phyloP scores from a whole-genome alignment of 129 eudicot genomes.

The Dittrichia graveolens region DNA sequence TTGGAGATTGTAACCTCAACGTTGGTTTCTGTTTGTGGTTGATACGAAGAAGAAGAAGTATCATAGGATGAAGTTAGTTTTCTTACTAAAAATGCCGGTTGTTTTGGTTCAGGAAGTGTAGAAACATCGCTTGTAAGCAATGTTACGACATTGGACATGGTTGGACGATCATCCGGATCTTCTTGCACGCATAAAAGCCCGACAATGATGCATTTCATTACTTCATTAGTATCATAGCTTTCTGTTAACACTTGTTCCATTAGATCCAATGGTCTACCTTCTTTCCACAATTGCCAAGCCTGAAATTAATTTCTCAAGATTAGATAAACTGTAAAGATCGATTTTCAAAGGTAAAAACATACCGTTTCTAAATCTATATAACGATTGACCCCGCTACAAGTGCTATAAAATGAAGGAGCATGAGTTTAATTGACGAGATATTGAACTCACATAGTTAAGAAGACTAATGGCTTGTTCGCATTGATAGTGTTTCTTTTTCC shows the following conservation, averaged over 20 bases:
- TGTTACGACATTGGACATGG: constrained; percentile 41
- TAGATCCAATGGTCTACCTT: constrained; percentile 41
- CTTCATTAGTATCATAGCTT: constrained; percentile 29
- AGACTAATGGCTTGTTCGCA: constrained; percentile 47
- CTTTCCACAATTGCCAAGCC: constrained; percentile 52
- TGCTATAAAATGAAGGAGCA: background rate
- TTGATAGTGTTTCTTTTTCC: constrained; percentile 49
- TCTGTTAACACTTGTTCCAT: constrained; percentile 36
- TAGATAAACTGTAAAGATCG: constrained; percentile 3
- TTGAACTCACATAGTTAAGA: constrained; percentile 49
- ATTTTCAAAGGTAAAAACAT: no score
- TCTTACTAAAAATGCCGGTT: constrained; percentile 51
- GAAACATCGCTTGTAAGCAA: constrained; percentile 44
- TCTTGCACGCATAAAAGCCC: constrained; percentile 60
- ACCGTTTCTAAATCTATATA: no score
- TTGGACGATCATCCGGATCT: constrained; percentile 56
- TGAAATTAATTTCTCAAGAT: constrained; percentile 1
- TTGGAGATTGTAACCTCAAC: constrained; percentile 35
- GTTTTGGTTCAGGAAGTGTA: constrained; percentile 53
- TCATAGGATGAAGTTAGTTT: constrained; percentile 23
- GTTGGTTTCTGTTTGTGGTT: constrained; percentile 34
- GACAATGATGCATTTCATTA: constrained; percentile 45
- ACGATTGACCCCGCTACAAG: no score
- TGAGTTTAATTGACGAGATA: background rate
- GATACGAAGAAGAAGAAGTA: constrained; percentile 34